Evolutionary conservation across 2,329 filamentous ascomycete genomes (phyloP).

Genomic region (Macrophomina pseudophaseolina): DNA sequence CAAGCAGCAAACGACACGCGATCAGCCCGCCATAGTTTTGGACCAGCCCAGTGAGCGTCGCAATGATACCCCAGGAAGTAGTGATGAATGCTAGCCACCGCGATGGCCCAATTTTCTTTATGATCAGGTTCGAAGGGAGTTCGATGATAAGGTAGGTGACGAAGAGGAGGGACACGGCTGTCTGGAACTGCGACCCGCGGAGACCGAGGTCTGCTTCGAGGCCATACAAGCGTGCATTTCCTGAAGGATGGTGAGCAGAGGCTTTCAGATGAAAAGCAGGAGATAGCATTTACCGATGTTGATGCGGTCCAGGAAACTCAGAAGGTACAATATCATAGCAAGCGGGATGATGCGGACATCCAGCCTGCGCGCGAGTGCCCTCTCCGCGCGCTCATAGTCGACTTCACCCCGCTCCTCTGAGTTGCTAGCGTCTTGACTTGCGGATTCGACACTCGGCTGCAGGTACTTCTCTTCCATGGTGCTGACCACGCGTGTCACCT

Average conservation of each 20-base stretch:
- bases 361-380: constrained; percentile 66
- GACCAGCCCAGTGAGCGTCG: constrained; percentile 71
- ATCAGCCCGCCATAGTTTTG: constrained; percentile 69
- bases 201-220: constrained; percentile 68
- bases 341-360: constrained; percentile 69
- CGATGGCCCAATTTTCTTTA: constrained; percentile 52
- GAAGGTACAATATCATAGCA: constrained; percentile 72
- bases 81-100: constrained; percentile 66
- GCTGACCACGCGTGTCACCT: no score
- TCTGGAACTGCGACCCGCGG: constrained; percentile 69
- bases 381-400: constrained; percentile 52
- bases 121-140: constrained; percentile 52
- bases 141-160: constrained; percentile 54
- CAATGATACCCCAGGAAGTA: constrained; percentile 64
- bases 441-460: neutral
- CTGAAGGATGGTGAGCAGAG: constrained; percentile 32
- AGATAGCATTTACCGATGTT: constrained; percentile 58
- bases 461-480: neutral
- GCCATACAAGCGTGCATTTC: constrained; percentile 68
- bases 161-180: constrained; percentile 51
- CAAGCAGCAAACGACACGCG: constrained; percentile 70
- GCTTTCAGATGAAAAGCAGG: neutral
- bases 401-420: constrained; percentile 26
- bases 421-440: neutral
- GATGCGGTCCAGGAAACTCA: constrained; percentile 77